Conservation (phyloP, 768 basidiomycete species). For the Podaxis mareebaensis region DNA sequence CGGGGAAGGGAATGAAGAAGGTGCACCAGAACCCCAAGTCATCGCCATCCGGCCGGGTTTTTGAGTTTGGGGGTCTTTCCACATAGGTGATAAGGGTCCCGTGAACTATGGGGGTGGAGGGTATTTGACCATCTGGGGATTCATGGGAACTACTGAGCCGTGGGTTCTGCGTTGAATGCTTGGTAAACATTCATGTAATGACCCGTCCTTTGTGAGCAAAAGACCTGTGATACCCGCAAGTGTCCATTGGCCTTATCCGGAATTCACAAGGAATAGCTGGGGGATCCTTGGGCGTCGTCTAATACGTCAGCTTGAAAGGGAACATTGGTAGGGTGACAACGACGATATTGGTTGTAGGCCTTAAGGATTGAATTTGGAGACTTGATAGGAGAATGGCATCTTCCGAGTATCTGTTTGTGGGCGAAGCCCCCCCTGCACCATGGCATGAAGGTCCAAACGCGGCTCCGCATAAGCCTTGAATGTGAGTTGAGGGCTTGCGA, state of each 20-base stretch:
- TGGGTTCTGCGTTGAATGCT: not conserved
- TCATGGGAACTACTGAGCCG: not conserved
- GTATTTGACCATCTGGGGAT: not conserved
- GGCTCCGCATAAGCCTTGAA: too few relatives aligned
- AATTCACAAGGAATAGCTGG: not conserved
- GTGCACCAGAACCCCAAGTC: not conserved
- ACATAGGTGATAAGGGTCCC: not conserved
- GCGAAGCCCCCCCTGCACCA: too few relatives aligned
- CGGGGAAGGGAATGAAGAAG: not conserved
- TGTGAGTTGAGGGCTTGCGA: too few relatives aligned
- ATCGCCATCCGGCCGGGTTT: not conserved
- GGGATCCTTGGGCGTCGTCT: not conserved
- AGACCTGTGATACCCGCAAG: not conserved
- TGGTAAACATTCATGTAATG: not conserved
- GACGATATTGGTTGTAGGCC: too few relatives aligned
- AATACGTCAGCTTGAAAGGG: not conserved
- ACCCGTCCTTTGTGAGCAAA: not conserved
- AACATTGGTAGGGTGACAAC: too few relatives aligned
- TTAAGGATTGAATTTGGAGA: too few relatives aligned
- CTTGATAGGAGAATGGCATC: too few relatives aligned
- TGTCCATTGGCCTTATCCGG: not conserved
- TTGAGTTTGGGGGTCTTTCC: slow-evolving; percentile 12
- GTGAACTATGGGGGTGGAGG: too few relatives aligned
- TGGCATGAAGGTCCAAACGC: too few relatives aligned
- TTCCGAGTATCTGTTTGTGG: too few relatives aligned